Base-by-base conservation (phyloP, 2,329 filamentous ascomycete species). In the Pleurostoma richardsiae region DNA sequence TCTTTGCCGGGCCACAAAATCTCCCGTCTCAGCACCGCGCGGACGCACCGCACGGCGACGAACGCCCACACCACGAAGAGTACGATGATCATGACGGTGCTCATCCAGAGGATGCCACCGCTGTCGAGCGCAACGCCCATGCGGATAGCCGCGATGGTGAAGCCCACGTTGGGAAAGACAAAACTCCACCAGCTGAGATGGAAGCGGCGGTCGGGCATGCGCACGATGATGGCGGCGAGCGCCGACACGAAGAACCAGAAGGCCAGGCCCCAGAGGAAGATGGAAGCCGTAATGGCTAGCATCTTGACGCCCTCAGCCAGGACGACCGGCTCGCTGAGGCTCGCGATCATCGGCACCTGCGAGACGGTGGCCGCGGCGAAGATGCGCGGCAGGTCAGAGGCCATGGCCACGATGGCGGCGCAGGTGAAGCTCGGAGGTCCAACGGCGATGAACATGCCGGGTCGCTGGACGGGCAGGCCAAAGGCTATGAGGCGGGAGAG, bases 141-240 rank as follows among this genome's bases (percentile, higher is more conserved):
- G 10, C 77, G 68, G 39, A 85, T 80, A 4, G 74, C 75, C 1
- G 79, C 76, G 38, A 85, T 67, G 2, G 77, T 80, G 44, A 85
- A 76, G 0, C 82, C 82, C 2, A 77, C 79, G 49, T 85, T 85
- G 5, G 82, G 82, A 56, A 85, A 86, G 31, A 86, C 75, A 60
- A 83, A 82, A 5, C 79, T 79, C 73, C 78, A 83, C 81, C 80
- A 86, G 45, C 66, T 71, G 30, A 72, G 59, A 48, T 66, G 68
- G 48, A 72, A 73, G 43, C 44, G 53, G 44, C 56, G 52, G 40
- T 62, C 59, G 10, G 56, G 58, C 49, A 63, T 61, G 11, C 64
- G 66, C 4, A 58, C 52, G 46, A 71, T 48, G 6, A 74, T 67
- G n/a, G 73, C 73, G 29, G 73, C 63, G 26, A 66, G 59, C 3